A percentile compares a stretch with the other conserved stretches of the same genome.
These are phyloP conservation scores for Hemisphaericaspora xylofermentans DNA, from an alignment of 1,139 yeast genomes.

Conservation along the genomic window DNA sequence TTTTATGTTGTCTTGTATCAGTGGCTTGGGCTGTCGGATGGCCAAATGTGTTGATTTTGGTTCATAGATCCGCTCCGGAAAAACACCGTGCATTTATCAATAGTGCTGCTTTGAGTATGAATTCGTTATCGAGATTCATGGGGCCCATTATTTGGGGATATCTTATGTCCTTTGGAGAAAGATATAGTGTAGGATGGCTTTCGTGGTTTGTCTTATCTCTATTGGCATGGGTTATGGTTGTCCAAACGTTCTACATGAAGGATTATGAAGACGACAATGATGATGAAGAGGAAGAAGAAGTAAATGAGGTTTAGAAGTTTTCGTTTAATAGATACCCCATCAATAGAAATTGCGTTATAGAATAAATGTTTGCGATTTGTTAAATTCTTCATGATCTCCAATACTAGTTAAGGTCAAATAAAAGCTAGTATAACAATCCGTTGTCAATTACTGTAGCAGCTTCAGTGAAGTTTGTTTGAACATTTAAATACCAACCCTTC, in stretches of 20 bases:
- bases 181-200: conserved; percentile 42
- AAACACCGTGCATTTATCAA: conserved; percentile 52
- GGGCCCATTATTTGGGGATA: conserved; percentile 64
- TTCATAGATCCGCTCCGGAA: conserved; percentile 49
- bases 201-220: conserved; percentile 50
- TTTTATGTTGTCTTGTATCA: conserved; percentile 28
- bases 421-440: too few species aligned
- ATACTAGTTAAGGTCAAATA: too few species aligned
- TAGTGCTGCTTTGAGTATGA: conserved; percentile 48
- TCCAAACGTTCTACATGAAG: conserved; percentile 33
- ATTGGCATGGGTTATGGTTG: conserved; percentile 31
- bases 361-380: too few species aligned
- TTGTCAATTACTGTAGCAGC: too few species aligned
- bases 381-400: too few species aligned
- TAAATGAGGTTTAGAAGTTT: too few species aligned
- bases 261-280: conserved; percentile 28
- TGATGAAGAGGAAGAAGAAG: too few species aligned
- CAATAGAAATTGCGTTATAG: too few species aligned
- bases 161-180: conserved; percentile 50
- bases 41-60: conserved; percentile 44
- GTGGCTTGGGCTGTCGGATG: conserved; percentile 34
- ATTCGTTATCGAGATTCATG: conserved; percentile 54
- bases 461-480: too few species aligned
- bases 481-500: too few species aligned
- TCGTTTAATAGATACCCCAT: too few species aligned